Conservation (phyloP, 2,329 filamentous ascomycete species). For the Xylaria multiplex region DNA sequence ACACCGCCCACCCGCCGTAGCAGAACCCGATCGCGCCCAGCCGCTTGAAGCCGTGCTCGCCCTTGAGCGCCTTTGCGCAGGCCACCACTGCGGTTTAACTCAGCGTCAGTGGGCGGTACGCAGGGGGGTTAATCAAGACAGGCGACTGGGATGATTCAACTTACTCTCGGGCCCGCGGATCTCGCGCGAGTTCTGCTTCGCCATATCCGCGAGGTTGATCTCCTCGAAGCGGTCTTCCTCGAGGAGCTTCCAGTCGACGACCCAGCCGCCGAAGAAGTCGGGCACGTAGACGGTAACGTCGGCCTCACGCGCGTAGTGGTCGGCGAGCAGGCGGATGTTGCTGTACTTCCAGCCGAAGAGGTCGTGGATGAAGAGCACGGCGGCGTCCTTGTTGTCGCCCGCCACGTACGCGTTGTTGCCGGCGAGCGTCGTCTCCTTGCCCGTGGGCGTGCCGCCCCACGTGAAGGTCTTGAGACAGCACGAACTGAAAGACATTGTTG, state of each 20-base stretch:
- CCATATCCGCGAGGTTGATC: conserved; percentile 54
- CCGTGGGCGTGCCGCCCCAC: conserved; percentile 55
- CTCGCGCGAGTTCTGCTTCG: conserved; percentile 51
- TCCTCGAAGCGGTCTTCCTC: conserved; percentile 44
- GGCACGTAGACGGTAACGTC: conserved; percentile 58
- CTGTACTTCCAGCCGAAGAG: conserved; percentile 57
- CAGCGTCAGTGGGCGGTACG: conserved; percentile 19
- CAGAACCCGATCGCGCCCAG: conserved; percentile 58
- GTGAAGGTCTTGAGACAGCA: conserved; percentile 54
- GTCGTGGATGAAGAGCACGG: conserved; percentile 54
- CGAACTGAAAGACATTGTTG: conserved; percentile 30
- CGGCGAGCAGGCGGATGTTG: conserved; percentile 58
- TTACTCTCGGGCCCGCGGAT: conserved; percentile 51
- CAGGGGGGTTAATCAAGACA: no score
- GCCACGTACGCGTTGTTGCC: conserved; percentile 53
- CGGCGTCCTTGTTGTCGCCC: conserved; percentile 46
- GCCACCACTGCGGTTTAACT: conserved; percentile 43
- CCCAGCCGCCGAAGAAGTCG: conserved; percentile 53
- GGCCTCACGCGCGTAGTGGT: conserved; percentile 58
- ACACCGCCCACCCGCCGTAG: conserved; percentile 59
- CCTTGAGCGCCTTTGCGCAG: conserved; percentile 49
- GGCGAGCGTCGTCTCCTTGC: conserved; percentile 50
- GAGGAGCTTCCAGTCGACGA: conserved; percentile 45
- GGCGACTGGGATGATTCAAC: neutral
- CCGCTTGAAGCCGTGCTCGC: conserved; percentile 46